Evolutionary conservation across 352 stramenopile genomes (phyloP).

Genomic region (Phytophthora tubulina): DNA sequence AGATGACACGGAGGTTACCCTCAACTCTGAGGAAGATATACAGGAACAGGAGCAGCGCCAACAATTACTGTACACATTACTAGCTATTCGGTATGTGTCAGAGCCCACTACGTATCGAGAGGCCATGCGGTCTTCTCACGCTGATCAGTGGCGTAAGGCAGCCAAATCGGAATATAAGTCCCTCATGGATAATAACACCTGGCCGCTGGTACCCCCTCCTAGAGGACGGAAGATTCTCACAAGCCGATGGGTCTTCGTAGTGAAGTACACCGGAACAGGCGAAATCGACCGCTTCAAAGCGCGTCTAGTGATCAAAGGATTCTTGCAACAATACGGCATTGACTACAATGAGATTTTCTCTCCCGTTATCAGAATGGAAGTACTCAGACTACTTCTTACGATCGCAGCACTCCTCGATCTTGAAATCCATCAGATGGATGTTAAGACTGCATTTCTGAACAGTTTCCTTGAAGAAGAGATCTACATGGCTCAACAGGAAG

Average conservation of each 20-base stretch:
- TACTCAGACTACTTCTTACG: neutral
- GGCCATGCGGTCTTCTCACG: conserved; percentile 5
- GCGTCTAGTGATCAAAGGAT: conserved; percentile 2
- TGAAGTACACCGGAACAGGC: too few relatives aligned
- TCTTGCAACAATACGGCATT: conserved; percentile 4
- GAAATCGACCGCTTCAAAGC: too few relatives aligned
- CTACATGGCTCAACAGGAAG: too few relatives aligned
- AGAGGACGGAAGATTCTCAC: too few relatives aligned
- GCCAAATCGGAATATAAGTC: conserved; percentile 4
- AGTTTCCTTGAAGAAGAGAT: too few relatives aligned
- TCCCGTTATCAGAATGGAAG: conserved; percentile 7
- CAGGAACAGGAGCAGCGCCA: too few relatives aligned
- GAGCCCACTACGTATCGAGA: conserved; percentile 13
- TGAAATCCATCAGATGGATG: conserved; percentile 43
- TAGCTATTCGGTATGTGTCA: conserved; percentile 4
- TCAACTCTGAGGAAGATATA: too few relatives aligned
- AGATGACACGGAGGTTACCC: too few relatives aligned
- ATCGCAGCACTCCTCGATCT: conserved; percentile 20
- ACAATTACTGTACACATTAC: too few relatives aligned
- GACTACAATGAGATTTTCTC: conserved; percentile 14
- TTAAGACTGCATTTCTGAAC: too few relatives aligned
- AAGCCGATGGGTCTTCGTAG: too few relatives aligned
- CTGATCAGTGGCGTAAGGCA: conserved; percentile 13
- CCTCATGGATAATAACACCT: conserved; percentile 8
- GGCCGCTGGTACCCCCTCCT: neutral